Evolutionary conservation across 1,284 basidiomycete genomes (phyloP).

Genomic region (Papiliotrema laurentii): DNA sequence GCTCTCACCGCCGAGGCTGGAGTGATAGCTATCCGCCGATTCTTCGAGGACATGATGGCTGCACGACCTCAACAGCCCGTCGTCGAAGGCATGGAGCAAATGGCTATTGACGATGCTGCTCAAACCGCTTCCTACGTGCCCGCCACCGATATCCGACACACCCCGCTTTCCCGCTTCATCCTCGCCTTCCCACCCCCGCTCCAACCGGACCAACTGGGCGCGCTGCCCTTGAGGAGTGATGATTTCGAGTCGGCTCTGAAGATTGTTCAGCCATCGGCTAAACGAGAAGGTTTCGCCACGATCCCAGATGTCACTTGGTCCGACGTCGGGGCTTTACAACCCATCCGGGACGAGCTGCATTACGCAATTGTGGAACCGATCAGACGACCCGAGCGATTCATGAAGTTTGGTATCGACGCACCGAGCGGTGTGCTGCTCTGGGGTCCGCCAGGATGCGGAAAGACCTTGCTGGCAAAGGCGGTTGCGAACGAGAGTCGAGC

Average conservation of each 20-base stretch:
- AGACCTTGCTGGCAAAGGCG: slow-evolving; percentile 91
- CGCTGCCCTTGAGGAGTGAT: slow-evolving; percentile 69
- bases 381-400: slow-evolving; percentile 81
- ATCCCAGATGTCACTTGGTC: slow-evolving; percentile 94
- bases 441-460: slow-evolving; percentile 97
- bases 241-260: slow-evolving; percentile 79
- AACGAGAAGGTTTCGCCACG: slow-evolving; percentile 95
- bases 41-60: slow-evolving; percentile 79
- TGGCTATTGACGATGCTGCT: slow-evolving; percentile 32
- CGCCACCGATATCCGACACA: slow-evolving; percentile 49
- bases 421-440: slow-evolving; percentile 92
- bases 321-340: slow-evolving; percentile 87
- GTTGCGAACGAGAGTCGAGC: slow-evolving; percentile 92
- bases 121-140: slow-evolving; percentile 38
- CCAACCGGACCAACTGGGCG: slow-evolving; percentile 67
- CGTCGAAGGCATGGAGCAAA: slow-evolving; percentile 19
- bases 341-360: slow-evolving; percentile 81
- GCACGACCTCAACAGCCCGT: slow-evolving; percentile 55
- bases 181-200: slow-evolving; percentile 76
- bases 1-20: slow-evolving; percentile 90
- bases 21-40: slow-evolving; percentile 92
- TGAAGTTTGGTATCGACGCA: slow-evolving; percentile 75
- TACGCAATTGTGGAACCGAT: slow-evolving; percentile 98
- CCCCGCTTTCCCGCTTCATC: slow-evolving; percentile 84
- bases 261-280: slow-evolving; percentile 89